Base-by-base conservation (phyloP, 2,329 filamentous ascomycete species). In the Chaetomium sp. region DNA sequence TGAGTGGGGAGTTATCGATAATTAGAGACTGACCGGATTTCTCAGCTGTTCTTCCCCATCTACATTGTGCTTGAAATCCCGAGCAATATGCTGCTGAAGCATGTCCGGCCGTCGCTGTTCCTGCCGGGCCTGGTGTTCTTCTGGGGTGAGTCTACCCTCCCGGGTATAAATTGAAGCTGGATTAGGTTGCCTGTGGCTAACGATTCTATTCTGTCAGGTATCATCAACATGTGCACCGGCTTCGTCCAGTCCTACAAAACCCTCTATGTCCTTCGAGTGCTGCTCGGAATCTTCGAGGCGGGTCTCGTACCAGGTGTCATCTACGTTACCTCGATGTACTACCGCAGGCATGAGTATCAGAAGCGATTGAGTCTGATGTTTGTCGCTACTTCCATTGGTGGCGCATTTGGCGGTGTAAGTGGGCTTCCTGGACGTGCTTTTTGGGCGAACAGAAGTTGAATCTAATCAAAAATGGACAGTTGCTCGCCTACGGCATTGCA, bases 251-350 rank as follows among this genome's bases (percentile, higher is more conserved):
- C 61, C 36, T 74, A 70, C 57, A 63, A 63, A 9, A 69, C 68
- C 2, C 67, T 79, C 1, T 64, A 78, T 11, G 70, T 65, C 1
- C 69, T 74, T 8, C 74, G 71, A 3, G 70, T 74, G 55, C 65
- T 76, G 5, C 64, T 75, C 14, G 74, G 72, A 12, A 61, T 70
- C 11, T 71, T 73, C 42, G 74, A 75, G 60, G 68, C 71, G 19
- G 72, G 70, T 27, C 62, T 73, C 2, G 64, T 70, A 42, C 68
- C 69, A 3, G 73, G 71, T 9, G 72, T 74, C 55, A 69, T 76
- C 35, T 77, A 76, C 62, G 64, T 77, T 32, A 74, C 74, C 0
- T 75, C 74, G 14, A 74, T 73, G 65, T 79, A 76, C 64, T 79
- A 80, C 65, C 73, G 72, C 54, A 69, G 75, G 33, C 71, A 75